phyloP scores from a whole-genome alignment of 177 flowering plant species.

The Vitis hybrid region DNA sequence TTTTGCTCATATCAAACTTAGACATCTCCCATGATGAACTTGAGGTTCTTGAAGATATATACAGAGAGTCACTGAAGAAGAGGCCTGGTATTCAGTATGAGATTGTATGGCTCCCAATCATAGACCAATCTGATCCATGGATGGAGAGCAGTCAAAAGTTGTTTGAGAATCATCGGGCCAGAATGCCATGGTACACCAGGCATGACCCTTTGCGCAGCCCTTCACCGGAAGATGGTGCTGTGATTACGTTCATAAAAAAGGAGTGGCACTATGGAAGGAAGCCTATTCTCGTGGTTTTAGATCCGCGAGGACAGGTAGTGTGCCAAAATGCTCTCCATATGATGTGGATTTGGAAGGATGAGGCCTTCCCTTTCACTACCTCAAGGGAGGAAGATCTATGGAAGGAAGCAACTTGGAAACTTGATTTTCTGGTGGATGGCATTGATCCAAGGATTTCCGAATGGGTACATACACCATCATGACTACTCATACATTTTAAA shows the following conservation, averaged over 20 bases:
- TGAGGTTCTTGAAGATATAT: constrained; percentile 33
- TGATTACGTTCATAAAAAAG: constrained; percentile 34
- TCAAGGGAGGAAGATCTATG: constrained; percentile 42
- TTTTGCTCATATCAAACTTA: constrained; percentile 46
- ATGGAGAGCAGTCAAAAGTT: constrained; percentile 20
- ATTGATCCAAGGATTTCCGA: constrained; percentile 21
- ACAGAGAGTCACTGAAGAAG: constrained; percentile 26
- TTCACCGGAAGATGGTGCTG: constrained; percentile 32
- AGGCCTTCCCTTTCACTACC: constrained; percentile 50
- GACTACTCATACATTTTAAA: too few relatives aligned
- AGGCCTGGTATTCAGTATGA: constrained; percentile 29
- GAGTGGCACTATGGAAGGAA: constrained; percentile 45
- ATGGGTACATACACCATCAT: too few relatives aligned
- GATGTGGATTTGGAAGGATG: constrained; percentile 63
- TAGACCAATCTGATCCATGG: constrained; percentile 19
- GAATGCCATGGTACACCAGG: constrained; percentile 61
- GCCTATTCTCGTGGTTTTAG: constrained; percentile 55
- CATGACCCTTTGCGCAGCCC: constrained; percentile 34
- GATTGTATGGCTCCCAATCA: constrained; percentile 48
- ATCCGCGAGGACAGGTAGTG: constrained; percentile 39
- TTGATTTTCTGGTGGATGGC: constrained; percentile 40
- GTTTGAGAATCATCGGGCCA: constrained; percentile 25
- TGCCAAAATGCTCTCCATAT: constrained; percentile 54
- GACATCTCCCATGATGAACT: constrained; percentile 37
- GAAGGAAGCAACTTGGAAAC: constrained; percentile 43